phyloP scores from a whole-genome alignment of 495 filamentous ascomycete genomes.

The Penicillium ucsense region DNA sequence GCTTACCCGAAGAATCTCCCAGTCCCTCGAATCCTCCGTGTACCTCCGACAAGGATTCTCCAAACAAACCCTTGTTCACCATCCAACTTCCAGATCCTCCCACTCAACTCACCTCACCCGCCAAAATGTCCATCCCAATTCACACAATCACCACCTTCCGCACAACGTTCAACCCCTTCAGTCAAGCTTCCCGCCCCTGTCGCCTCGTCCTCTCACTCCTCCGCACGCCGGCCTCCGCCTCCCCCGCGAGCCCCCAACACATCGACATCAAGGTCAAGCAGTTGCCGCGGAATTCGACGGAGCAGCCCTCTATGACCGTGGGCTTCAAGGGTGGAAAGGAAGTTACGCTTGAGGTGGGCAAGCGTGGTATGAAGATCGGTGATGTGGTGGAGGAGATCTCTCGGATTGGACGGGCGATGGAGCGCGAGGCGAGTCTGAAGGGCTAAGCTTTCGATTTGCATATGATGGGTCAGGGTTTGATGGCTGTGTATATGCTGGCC shows the following conservation, averaged over 20 bases:
- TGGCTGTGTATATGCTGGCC: neutral
- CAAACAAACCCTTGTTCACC: neutral
- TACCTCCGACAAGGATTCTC: too few relatives aligned
- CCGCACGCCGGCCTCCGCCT: conserved; percentile 50
- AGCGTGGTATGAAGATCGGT: conserved; percentile 73
- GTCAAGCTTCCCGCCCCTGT: conserved; percentile 60
- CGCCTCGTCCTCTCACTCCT: conserved; percentile 79
- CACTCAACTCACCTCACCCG: neutral
- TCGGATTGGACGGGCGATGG: conserved; percentile 71
- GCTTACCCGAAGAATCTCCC: too few relatives aligned
- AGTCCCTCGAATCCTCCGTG: too few relatives aligned
- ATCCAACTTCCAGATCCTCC: neutral
- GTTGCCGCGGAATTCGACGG: conserved; percentile 52
- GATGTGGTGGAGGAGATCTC: conserved; percentile 84
- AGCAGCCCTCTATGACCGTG: conserved; percentile 48
- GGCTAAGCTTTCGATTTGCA: conserved; percentile 26
- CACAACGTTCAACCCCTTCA: conserved; percentile 89
- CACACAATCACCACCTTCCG: conserved; percentile 64
- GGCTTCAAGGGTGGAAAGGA: conserved; percentile 55
- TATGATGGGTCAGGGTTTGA: neutral
- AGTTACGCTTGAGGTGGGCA: conserved; percentile 60
- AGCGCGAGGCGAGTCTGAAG: conserved; percentile 71
- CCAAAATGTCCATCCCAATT: conserved; percentile 65
- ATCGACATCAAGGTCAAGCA: conserved; percentile 64
- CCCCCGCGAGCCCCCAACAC: conserved; percentile 60